phyloP scores from a whole-genome alignment of 345 rosid species.

The Lepidium africanum region DNA sequence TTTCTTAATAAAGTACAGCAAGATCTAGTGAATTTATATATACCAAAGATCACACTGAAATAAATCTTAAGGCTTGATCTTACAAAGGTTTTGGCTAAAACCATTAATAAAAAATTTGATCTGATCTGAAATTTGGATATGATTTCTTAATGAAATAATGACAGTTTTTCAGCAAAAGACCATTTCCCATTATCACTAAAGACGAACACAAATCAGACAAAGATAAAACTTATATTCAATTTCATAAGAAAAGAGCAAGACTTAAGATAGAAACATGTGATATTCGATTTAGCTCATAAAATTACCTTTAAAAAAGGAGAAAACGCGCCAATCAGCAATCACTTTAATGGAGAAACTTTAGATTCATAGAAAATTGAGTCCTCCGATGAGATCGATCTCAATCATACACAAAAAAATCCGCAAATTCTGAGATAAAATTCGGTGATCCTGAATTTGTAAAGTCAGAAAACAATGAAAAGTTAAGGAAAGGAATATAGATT shows the following conservation, averaged over 20 bases:
- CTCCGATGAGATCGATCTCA: slow-evolving; percentile 10
- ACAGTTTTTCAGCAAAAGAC: slow-evolving; percentile 3
- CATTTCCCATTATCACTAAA: neutral
- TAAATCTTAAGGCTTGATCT: neutral
- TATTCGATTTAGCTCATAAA: slow-evolving; percentile 13
- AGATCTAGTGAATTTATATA: slow-evolving; percentile 9
- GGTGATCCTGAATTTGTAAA: neutral
- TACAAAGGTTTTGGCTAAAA: neutral
- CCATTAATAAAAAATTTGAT: neutral
- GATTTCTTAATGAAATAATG: neutral
- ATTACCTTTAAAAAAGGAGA: slow-evolving; percentile 1
- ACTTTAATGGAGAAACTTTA: neutral
- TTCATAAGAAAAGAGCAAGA: neutral
- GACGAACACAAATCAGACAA: neutral
- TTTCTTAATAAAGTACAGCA: neutral
- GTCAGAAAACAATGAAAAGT: neutral
- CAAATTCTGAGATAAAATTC: neutral
- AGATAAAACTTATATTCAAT: neutral
- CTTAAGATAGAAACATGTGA: neutral
- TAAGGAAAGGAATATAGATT: neutral
- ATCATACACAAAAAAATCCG: neutral
- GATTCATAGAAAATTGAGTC: neutral
- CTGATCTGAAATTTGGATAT: slow-evolving; percentile 6
- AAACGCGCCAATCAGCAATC: slow-evolving; percentile 4
- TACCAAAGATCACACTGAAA: neutral